Evolutionary conservation across 169 alveolate species (phyloP).

Genomic region (Plasmodium relictum): DNA sequence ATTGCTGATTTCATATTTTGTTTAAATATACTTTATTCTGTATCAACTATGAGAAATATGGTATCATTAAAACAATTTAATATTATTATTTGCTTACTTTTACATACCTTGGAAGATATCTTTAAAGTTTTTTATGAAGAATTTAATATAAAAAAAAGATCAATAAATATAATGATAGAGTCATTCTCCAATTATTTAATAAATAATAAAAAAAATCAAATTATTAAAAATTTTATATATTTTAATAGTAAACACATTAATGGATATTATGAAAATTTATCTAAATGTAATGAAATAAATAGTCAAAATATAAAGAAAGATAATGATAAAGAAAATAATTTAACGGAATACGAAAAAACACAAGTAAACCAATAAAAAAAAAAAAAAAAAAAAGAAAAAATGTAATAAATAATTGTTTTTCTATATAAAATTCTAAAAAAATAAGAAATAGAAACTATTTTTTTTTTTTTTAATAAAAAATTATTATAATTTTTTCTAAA

Average conservation of each 20-base stretch:
- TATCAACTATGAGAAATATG: conserved; percentile 34
- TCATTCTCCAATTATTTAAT: conserved; percentile 12
- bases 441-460: no score
- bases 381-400: no score
- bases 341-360: no score
- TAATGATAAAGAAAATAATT: no score
- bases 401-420: no score
- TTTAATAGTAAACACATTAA: no score
- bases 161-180: conserved; percentile 47
- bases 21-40: conserved; percentile 35
- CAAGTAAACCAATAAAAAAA: no score
- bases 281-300: neutral
- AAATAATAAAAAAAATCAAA: neutral
- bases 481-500: no score
- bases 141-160: conserved; percentile 35
- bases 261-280: neutral
- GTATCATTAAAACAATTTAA: conserved; percentile 37
- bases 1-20: conserved; percentile 68
- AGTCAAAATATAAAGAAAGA: neutral
- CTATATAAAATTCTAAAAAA: no score
- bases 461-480: no score
- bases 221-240: no score
- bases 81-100: conserved; percentile 39
- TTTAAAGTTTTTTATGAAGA: conserved; percentile 9
- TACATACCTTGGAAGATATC: conserved; percentile 55